phyloP scores from a whole-genome alignment of 2,329 filamentous ascomycete genomes.

The Alternaria brassicicola region DNA sequence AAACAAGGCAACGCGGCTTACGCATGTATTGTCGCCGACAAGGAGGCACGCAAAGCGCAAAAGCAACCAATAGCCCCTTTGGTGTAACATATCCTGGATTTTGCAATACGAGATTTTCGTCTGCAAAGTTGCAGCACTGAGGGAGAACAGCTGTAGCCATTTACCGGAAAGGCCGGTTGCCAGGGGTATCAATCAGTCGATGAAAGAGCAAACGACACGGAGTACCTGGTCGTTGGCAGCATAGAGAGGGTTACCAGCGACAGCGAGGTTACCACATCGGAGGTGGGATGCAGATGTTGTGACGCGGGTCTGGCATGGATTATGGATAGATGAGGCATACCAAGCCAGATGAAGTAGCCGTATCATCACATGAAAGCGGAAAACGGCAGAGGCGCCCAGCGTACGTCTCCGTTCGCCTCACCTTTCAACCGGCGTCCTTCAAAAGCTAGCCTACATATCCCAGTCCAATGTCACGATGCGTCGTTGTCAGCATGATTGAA shows the following conservation, averaged over 20 bases:
- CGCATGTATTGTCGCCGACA: background rate
- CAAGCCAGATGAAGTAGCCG: background rate
- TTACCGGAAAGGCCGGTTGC: background rate
- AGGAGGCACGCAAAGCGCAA: background rate
- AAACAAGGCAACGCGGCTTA: conserved; percentile 29
- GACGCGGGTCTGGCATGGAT: background rate
- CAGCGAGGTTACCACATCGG: background rate
- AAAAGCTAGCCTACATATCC: background rate
- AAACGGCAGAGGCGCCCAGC: conserved; percentile 4
- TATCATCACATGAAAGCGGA: conserved; percentile 6
- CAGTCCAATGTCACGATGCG: background rate
- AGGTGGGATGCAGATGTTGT: background rate
- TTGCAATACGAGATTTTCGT: background rate
- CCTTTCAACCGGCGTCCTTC: background rate
- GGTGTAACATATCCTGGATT: background rate
- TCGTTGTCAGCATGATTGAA: background rate
- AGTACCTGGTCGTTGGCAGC: background rate
- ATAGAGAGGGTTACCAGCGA: background rate
- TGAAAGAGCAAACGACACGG: background rate
- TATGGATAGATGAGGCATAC: background rate
- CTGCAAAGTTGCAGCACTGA: background rate
- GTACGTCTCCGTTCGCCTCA: conserved; percentile 15
- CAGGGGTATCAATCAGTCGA: too few relatives aligned
- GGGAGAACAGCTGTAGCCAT: background rate
- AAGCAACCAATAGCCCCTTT: background rate